Percentiles rank a stretch among this genome's conserved stretches.
These are phyloP conservation scores for Pugionium dolabratum DNA, from an alignment of 345 rosid genomes.

Conservation along the genomic window DNA sequence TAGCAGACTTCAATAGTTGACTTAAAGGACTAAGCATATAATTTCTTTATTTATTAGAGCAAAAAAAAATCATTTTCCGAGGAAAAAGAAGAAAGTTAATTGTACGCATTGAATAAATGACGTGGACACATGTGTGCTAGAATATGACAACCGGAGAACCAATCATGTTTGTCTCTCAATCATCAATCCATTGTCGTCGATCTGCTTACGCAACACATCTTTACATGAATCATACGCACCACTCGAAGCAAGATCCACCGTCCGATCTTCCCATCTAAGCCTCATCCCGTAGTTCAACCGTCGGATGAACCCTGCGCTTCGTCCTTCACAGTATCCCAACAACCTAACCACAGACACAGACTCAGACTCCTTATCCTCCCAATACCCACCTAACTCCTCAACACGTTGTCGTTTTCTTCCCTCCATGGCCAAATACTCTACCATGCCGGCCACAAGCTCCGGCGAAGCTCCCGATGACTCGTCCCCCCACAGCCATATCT, in stretches of 20 bases:
- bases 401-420: slow-evolving; percentile 4
- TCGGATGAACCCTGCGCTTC: slow-evolving; percentile 49
- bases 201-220: slow-evolving; percentile 22
- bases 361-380: slow-evolving; percentile 38
- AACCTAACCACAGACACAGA: slow-evolving; percentile 30
- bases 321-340: slow-evolving; percentile 46
- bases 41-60: not conserved
- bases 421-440: slow-evolving; percentile 45
- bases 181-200: slow-evolving; percentile 20
- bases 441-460: slow-evolving; percentile 52
- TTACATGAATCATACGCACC: slow-evolving; percentile 42
- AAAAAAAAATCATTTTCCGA: not conserved
- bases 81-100: not conserved
- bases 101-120: slow-evolving; percentile 21
- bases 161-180: slow-evolving; percentile 36
- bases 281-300: slow-evolving; percentile 51
- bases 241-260: slow-evolving; percentile 42
- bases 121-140: slow-evolving; percentile 38
- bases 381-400: slow-evolving; percentile 6
- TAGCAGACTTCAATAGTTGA: no score
- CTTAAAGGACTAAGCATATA: no score
- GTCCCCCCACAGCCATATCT: slow-evolving; percentile 56
- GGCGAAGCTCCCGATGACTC: slow-evolving; percentile 47
- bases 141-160: slow-evolving; percentile 24
- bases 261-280: slow-evolving; percentile 43